Conservation (phyloP, 2,329 filamentous ascomycete species). For the Metarhizium robertsii region DNA sequence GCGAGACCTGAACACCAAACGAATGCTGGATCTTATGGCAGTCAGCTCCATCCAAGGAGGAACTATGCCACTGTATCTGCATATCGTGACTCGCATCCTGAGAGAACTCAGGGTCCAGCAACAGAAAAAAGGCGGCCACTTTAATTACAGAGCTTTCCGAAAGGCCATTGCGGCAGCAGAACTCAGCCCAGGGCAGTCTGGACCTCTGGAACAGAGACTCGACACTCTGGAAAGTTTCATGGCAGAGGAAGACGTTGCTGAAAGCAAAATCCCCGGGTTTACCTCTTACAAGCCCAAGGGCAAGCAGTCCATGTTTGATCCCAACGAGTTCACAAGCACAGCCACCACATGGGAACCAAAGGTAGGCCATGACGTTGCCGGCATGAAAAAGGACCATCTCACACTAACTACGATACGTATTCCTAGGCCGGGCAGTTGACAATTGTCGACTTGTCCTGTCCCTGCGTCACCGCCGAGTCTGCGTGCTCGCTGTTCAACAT, state of each 20-base stretch:
- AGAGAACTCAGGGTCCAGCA: constrained; percentile 42
- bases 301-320: neutral
- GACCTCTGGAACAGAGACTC: constrained; percentile 35
- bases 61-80: constrained; percentile 46
- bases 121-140: constrained; percentile 22
- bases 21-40: constrained; percentile 53
- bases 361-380: constrained; percentile 5
- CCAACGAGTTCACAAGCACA: neutral
- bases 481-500: constrained; percentile 68
- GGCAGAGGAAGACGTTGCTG: constrained; percentile 11
- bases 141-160: constrained; percentile 44
- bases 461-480: constrained; percentile 55
- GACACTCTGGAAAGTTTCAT: constrained; percentile 49
- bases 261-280: neutral
- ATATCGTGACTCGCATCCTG: constrained; percentile 45
- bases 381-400: neutral
- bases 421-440: constrained; percentile 23
- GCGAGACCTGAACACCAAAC: constrained; percentile 42
- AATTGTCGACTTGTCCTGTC: constrained; percentile 60
- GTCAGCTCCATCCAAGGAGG: constrained; percentile 26
- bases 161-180: constrained; percentile 16
- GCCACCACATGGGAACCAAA: constrained; percentile 12
- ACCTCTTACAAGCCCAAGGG: neutral
- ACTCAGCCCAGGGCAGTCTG: constrained; percentile 39
- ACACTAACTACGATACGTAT: accelerated